Percentiles rank a stretch among this genome's conserved stretches.
These are phyloP conservation scores for Orychophragmus violaceus DNA, from an alignment of 345 rosid species.

Conservation along the genomic window DNA sequence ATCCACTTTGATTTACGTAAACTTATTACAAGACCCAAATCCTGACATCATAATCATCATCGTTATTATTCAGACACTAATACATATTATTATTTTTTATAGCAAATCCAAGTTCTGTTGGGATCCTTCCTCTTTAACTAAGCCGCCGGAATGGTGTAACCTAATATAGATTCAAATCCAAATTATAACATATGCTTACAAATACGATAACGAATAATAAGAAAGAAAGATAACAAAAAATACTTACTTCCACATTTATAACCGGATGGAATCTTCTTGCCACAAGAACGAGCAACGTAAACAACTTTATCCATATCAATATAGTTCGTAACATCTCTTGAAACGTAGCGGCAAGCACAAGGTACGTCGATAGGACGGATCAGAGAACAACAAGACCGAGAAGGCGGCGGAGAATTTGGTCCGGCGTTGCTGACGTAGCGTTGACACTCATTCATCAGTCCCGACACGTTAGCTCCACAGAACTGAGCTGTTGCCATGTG, in stretches of 20 bases:
- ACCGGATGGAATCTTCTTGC: conserved; percentile 33
- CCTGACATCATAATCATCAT: neutral
- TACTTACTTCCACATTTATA: conserved; percentile 44
- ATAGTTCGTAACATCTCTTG: conserved; percentile 17
- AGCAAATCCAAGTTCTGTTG: neutral
- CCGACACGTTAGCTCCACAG: conserved; percentile 28
- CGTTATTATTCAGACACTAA: conserved; percentile 13
- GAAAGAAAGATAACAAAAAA: no score
- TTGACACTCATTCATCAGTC: conserved; percentile 26
- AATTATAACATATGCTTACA: neutral
- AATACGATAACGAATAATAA: neutral
- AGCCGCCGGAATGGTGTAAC: conserved; percentile 24
- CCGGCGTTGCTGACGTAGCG: conserved; percentile 20
- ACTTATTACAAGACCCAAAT: neutral
- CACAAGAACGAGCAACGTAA: conserved; percentile 38
- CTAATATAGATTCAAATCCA: neutral
- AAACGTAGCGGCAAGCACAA: conserved; percentile 31
- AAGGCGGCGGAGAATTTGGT: conserved; percentile 28
- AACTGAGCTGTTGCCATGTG: conserved; percentile 11
- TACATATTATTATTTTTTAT: neutral
- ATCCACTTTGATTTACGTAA: neutral
- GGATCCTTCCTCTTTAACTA: neutral
- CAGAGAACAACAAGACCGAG: conserved; percentile 18
- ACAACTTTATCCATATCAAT: conserved; percentile 43
- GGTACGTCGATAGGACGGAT: conserved; percentile 24